These are phyloP conservation scores for Chalciporus piperatus DNA, from an alignment of 768 basidiomycete genomes.

Conservation along the genomic window DNA sequence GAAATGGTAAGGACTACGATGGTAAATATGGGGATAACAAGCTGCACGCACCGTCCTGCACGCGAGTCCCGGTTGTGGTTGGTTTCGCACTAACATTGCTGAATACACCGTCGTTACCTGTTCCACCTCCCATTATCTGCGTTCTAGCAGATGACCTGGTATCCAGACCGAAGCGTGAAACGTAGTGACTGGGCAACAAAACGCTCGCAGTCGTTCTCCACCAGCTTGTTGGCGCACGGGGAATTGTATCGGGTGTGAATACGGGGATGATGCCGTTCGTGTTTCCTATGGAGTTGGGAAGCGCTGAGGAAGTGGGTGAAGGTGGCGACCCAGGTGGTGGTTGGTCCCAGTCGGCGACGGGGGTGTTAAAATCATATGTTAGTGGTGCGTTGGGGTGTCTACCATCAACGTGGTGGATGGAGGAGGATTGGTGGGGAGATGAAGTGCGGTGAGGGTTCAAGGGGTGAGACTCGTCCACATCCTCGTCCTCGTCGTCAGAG, in stretches of 20 bases:
- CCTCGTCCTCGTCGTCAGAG: constrained; percentile 65
- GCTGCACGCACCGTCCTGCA: constrained; percentile 54
- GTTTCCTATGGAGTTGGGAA: constrained; percentile 73
- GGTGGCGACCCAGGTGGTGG: constrained; percentile 87
- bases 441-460: constrained; percentile 41
- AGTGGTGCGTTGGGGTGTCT: constrained; percentile 29
- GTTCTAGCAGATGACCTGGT: constrained; percentile 35
- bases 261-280: constrained; percentile 68
- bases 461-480: constrained; percentile 46
- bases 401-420: constrained; percentile 13
- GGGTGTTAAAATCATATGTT: constrained; percentile 76
- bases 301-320: constrained; percentile 54
- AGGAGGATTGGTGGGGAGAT: constrained; percentile 24
- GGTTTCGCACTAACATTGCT: constrained; percentile 93
- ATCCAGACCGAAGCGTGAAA: constrained; percentile 44
- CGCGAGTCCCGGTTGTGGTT: constrained; percentile 45
- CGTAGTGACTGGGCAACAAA: constrained; percentile 53
- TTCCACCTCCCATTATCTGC: constrained; percentile 56
- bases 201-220: constrained; percentile 58
- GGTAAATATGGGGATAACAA: constrained; percentile 1
- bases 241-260: constrained; percentile 33
- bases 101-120: constrained; percentile 88
- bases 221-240: constrained; percentile 34
- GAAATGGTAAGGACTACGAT: constrained; percentile 1
- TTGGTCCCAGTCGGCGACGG: constrained; percentile 63